Percentiles rank a stretch among this genome's conserved stretches.
These are phyloP conservation scores for Populus tomentosa DNA, from an alignment of 441 rosid species.

Conservation along the genomic window DNA sequence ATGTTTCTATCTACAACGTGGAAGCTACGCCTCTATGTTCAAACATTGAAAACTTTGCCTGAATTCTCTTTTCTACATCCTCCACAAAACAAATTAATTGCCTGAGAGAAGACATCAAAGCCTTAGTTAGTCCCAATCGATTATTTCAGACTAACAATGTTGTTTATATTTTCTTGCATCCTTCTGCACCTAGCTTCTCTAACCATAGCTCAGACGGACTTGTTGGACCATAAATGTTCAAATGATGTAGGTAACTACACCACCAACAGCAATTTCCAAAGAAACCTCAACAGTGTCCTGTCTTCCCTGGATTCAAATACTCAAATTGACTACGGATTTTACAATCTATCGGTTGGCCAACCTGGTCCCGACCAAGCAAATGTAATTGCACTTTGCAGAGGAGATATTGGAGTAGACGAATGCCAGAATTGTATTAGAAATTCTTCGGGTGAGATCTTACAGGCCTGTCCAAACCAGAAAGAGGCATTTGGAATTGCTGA, in stretches of 20 bases:
- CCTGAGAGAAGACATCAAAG: neutral
- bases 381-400: conserved; percentile 49
- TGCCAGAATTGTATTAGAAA: conserved; percentile 39
- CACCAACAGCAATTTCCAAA: conserved; percentile 30
- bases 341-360: conserved; percentile 39
- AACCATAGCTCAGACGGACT: neutral
- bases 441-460: conserved; percentile 24
- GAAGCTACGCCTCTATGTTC: no score
- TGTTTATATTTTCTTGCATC: neutral
- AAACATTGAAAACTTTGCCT: neutral
- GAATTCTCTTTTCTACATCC: neutral
- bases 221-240: no score
- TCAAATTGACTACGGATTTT: conserved; percentile 37
- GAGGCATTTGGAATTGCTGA: conserved; percentile 38
- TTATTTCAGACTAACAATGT: neutral
- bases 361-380: conserved; percentile 27
- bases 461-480: conserved; percentile 43
- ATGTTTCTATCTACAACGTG: no score
- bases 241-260: conserved; percentile 41
- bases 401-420: conserved; percentile 29
- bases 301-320: conserved; percentile 32
- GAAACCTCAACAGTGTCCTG: conserved; percentile 38
- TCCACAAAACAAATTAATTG: neutral
- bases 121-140: neutral
- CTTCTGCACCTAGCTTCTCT: neutral